Conservation (phyloP, 2,329 filamentous ascomycete species). For the Penicillium carneum region DNA sequence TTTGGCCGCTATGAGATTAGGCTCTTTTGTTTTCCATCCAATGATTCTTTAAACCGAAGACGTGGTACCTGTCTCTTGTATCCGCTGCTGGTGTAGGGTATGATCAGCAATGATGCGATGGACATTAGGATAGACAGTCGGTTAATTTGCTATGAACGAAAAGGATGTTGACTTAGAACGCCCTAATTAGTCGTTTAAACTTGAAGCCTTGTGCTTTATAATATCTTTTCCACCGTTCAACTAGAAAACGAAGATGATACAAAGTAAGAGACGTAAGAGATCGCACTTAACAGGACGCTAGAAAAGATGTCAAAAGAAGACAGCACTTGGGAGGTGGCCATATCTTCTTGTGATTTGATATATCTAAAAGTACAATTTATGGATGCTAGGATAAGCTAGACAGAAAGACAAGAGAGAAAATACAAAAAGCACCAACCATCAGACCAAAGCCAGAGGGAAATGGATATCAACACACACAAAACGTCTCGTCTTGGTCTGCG, state of each 20-base stretch:
- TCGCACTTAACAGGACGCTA: background rate
- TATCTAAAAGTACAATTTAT: constrained; percentile 43
- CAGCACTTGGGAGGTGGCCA: constrained; percentile 3
- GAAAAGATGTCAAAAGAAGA: constrained; percentile 3
- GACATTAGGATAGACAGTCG: background rate
- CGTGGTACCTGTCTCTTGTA: background rate
- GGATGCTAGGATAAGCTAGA: constrained; percentile 24
- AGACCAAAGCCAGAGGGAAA: constrained; percentile 22
- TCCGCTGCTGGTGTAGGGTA: background rate
- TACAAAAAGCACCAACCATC: constrained; percentile 28
- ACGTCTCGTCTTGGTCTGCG: constrained; percentile 19
- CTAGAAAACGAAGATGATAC: too few relatives aligned
- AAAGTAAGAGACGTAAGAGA: background rate
- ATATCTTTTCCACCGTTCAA: background rate
- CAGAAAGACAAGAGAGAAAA: constrained; percentile 24
- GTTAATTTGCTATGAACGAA: background rate
- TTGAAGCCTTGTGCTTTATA: background rate
- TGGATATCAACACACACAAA: constrained; percentile 27
- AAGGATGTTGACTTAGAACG: background rate
- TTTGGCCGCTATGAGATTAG: constrained; percentile 26
- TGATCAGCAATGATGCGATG: background rate
- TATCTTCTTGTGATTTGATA: constrained; percentile 28
- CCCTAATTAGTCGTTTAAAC: background rate
- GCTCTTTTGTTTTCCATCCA: constrained; percentile 20
- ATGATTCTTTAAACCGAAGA: background rate